Conservation (phyloP, 129 eudicot species). For the Artemisia tridentata region DNA sequence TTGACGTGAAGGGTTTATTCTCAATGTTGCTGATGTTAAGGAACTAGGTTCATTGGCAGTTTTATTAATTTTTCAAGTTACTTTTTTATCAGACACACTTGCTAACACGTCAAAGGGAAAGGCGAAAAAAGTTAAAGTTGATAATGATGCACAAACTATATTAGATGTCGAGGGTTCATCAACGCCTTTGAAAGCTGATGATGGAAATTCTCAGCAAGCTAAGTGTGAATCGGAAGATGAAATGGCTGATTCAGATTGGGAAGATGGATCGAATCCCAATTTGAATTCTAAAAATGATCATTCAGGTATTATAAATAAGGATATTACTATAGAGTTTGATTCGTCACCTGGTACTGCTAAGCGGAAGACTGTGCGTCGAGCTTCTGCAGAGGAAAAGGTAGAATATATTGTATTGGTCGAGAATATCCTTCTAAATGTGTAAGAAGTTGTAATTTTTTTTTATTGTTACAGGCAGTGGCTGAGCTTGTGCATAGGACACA, state of each 20-base stretch:
- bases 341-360: conserved; percentile 53
- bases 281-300: conserved; percentile 23
- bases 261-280: conserved; percentile 61
- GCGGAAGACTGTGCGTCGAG: conserved; percentile 63
- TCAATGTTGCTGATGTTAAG: neutral
- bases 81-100: conserved; percentile 50
- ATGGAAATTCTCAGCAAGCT: conserved; percentile 28
- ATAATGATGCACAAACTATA: neutral
- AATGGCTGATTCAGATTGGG: conserved; percentile 67
- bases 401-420: neutral
- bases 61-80: neutral
- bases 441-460: conserved; percentile 7
- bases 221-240: conserved; percentile 35
- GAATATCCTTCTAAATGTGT: neutral
- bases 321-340: conserved; percentile 73
- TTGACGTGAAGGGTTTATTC: conserved; percentile 7
- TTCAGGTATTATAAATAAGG: conserved; percentile 26
- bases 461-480: conserved; percentile 59
- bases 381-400: conserved; percentile 90
- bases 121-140: conserved; percentile 15
- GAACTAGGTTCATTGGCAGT: neutral
- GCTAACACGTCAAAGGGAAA: conserved; percentile 40
- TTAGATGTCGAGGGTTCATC: conserved; percentile 25
- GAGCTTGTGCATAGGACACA: conserved; percentile 83
- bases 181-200: conserved; percentile 27